Evolutionary conservation across 1,284 basidiomycete genomes (phyloP).

Genomic region (Kwoniella shivajii): DNA sequence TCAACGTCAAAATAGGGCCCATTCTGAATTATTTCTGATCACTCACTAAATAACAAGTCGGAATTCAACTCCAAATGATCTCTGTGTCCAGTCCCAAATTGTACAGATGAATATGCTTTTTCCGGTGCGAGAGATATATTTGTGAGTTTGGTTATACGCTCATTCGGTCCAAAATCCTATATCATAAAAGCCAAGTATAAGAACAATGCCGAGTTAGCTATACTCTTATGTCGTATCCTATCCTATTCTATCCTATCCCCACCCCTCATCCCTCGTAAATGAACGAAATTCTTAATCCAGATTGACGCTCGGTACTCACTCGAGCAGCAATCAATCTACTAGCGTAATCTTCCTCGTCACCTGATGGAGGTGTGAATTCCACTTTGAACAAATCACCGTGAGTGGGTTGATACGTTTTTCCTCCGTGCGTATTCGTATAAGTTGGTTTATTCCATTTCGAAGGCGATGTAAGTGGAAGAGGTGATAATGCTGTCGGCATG

Average conservation of each 20-base stretch:
- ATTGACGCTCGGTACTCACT: constrained; percentile 28
- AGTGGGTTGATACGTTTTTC: constrained; percentile 46
- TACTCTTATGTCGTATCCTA: no score
- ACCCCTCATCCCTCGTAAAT: no score
- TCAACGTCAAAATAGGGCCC: neutral
- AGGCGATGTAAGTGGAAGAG: constrained; percentile 26
- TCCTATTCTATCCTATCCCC: no score
- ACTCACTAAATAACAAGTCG: constrained; percentile 62
- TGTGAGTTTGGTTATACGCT: constrained; percentile 37
- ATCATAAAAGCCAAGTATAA: neutral
- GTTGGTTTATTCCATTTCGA: constrained; percentile 45
- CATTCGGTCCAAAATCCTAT: constrained; percentile 46
- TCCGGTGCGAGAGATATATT: constrained; percentile 44
- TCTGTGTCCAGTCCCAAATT: constrained; percentile 54
- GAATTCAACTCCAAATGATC: constrained; percentile 67
- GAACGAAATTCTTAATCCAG: no score
- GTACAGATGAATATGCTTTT: constrained; percentile 55
- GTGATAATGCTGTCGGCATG: constrained; percentile 33
- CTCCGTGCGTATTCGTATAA: constrained; percentile 34
- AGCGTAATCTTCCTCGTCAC: constrained; percentile 35
- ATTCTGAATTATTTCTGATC: neutral
- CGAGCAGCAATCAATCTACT: constrained; percentile 46
- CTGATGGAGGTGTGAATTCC: constrained; percentile 30
- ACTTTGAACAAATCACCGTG: constrained; percentile 49
- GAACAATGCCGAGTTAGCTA: constrained; percentile 1